These are phyloP conservation scores for Carex littledalei DNA, from an alignment of 176 grass and related monocot species.

Conservation along the genomic window DNA sequence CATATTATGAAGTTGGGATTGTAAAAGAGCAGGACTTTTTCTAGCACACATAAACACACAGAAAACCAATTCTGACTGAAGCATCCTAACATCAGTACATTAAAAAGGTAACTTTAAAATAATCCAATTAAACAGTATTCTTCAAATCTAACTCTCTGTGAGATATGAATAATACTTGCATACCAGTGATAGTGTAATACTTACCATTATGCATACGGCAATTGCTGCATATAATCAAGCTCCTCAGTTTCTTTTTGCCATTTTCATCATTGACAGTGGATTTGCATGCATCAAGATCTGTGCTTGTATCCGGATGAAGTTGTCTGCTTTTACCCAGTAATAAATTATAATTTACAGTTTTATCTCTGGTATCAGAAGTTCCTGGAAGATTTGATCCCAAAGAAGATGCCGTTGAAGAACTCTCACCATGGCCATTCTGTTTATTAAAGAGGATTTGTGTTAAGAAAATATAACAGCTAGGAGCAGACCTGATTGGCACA, in stretches of 20 bases:
- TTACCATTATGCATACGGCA: conserved; percentile 28
- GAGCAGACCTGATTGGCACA: neutral
- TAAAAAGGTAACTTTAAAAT: neutral
- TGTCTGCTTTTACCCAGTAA: neutral
- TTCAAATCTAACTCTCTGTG: neutral
- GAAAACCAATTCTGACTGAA: neutral
- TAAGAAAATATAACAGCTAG: neutral
- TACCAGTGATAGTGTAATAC: neutral
- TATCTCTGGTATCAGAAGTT: neutral
- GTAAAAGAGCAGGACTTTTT: neutral
- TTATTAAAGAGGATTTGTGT: neutral
- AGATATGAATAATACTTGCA: neutral
- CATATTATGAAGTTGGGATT: neutral
- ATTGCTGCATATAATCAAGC: conserved; percentile 23
- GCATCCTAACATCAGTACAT: neutral
- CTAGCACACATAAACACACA: neutral
- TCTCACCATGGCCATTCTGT: conserved; percentile 20
- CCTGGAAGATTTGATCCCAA: conserved; percentile 3
- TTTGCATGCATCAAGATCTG: neutral
- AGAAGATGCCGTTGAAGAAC: conserved; percentile 20
- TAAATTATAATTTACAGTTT: neutral
- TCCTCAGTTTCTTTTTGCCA: conserved; percentile 5
- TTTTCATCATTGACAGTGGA: neutral
- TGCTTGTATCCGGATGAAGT: neutral
- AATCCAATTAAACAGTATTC: conserved; percentile 1